A percentile compares a stretch with the other conserved stretches of the same genome.
phyloP scores from a whole-genome alignment of 306 rosid species.

The Coriaria nepalensis region DNA sequence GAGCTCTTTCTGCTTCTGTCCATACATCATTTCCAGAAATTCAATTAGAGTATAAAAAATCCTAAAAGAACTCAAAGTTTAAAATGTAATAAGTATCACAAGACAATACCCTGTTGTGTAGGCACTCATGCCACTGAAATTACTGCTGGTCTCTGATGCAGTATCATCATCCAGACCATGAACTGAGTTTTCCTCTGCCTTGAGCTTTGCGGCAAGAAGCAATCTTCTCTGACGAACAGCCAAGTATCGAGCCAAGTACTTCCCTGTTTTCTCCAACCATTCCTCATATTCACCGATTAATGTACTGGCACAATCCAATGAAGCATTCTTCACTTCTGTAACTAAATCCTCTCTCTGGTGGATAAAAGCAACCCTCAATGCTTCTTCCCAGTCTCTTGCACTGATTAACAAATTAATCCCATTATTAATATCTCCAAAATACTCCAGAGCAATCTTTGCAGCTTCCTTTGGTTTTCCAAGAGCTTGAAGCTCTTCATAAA shows the following conservation, averaged over 20 bases:
- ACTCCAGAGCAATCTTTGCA: constrained; percentile 82
- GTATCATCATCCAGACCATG: constrained; percentile 73
- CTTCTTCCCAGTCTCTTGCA: constrained; percentile 86
- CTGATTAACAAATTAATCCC: constrained; percentile 42
- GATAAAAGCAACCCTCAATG: constrained; percentile 63
- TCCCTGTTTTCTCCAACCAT: constrained; percentile 86
- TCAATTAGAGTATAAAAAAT: too few relatives aligned
- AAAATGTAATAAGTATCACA: neutral
- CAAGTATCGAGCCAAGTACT: constrained; percentile 83
- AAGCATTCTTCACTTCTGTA: constrained; percentile 46
- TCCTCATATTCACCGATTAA: constrained; percentile 67
- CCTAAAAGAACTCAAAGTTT: neutral
- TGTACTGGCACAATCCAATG: constrained; percentile 67
- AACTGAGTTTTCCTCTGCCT: constrained; percentile 54
- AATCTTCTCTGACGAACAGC: constrained; percentile 93
- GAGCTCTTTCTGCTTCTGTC: constrained; percentile 65
- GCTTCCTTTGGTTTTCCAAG: constrained; percentile 93
- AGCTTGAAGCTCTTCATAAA: constrained; percentile 96
- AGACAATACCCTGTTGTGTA: constrained; percentile 76
- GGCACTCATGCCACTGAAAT: constrained; percentile 97
- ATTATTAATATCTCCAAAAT: constrained; percentile 53
- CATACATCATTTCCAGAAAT: constrained; percentile 3
- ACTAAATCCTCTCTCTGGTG: constrained; percentile 59
- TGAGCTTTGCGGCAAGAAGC: constrained; percentile 75
- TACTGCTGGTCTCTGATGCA: constrained; percentile 90